Evolutionary conservation across 106 monocot genomes (phyloP), one percentile per base, ranked within the genome.

Genomic region (Dendrobium huoshanense): DNA sequence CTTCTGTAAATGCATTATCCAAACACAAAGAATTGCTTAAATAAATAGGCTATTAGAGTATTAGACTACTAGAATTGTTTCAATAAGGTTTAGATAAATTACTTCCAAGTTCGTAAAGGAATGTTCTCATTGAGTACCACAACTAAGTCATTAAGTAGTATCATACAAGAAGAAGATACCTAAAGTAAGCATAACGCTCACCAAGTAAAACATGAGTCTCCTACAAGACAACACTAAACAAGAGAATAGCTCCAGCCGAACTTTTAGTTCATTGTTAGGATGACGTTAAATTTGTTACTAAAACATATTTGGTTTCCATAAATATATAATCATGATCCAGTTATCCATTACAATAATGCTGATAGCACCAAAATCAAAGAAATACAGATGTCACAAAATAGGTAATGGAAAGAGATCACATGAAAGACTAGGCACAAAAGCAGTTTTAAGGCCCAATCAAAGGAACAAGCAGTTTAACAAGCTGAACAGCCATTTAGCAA

Each of bases 1-100:
- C 68, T 73, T 87, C 94, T 89, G 74, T 22, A 15, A 51, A 86
- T 56, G 10, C 29, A 87, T 41, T 42, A 56, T 75, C 81, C 43
- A 41, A 75, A 44, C 74, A 19, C 33, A 75, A n/a, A 75, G 74
- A 49, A 43, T 74, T 41, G 43, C 8, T 22, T 20, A 7, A 41
- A 74, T 4, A n/a, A 31, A 74, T 9, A 20, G 18, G n/a, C 43
- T 37, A 70, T 31, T 68, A 24, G 5, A 27, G 27, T 27, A 27
- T 27, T 37, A 37, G 37, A 37, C 37, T 37, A 37, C 37, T 37
- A 37, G 37, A 37, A 37, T 37, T 37, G 3, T 37, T 37, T 37
- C 37, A 37, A 37, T 37, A 37, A 37, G 37, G 2, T 37, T 37
- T 37, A 37, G 27, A 25, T 68, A 3, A 58, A 58, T 61, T 61